A percentile compares a stretch with the other conserved stretches of the same genome.
phyloP scores from a whole-genome alignment of 148 eudicot species.

The Vaccinium vitisidaea region DNA sequence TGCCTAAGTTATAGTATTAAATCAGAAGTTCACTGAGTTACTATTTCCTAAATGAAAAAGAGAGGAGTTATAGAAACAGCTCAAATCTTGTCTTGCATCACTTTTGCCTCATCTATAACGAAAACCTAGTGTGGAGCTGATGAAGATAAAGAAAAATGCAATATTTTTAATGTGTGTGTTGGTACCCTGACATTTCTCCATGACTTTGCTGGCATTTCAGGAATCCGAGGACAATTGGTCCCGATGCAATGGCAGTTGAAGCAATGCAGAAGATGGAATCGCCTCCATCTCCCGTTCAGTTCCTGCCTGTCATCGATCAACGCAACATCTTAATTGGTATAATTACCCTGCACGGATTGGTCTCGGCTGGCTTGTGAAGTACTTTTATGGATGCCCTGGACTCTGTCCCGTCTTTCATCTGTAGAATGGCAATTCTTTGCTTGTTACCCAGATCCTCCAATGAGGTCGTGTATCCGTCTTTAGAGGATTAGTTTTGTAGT shows the following conservation, averaged over 20 bases:
- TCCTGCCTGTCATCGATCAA: slow-evolving; percentile 71
- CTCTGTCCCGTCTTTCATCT: background rate
- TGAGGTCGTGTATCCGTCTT: background rate
- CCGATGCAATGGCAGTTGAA: slow-evolving; percentile 89
- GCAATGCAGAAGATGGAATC: slow-evolving; percentile 97
- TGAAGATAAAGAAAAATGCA: background rate
- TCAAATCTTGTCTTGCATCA: background rate
- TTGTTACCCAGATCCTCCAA: background rate
- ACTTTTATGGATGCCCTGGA: slow-evolving; percentile 13
- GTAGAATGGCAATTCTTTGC: background rate
- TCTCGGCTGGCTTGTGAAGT: slow-evolving; percentile 68
- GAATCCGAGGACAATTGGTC: slow-evolving; percentile 78
- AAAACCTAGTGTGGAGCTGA: background rate
- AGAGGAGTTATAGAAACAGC: background rate
- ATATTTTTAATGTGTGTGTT: background rate
- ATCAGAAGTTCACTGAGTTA: background rate
- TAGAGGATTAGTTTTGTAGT: background rate
- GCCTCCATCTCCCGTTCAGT: slow-evolving; percentile 95
- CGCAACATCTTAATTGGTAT: slow-evolving; percentile 69
- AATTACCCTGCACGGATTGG: slow-evolving; percentile 85
- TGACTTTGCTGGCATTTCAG: slow-evolving; percentile 30
- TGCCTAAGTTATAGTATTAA: background rate
- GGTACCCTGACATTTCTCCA: background rate
- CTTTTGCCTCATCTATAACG: background rate
- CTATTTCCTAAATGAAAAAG: background rate